phyloP scores from a whole-genome alignment of 2,329 filamentous ascomycete species.

The Parafenestella ontariensis region DNA sequence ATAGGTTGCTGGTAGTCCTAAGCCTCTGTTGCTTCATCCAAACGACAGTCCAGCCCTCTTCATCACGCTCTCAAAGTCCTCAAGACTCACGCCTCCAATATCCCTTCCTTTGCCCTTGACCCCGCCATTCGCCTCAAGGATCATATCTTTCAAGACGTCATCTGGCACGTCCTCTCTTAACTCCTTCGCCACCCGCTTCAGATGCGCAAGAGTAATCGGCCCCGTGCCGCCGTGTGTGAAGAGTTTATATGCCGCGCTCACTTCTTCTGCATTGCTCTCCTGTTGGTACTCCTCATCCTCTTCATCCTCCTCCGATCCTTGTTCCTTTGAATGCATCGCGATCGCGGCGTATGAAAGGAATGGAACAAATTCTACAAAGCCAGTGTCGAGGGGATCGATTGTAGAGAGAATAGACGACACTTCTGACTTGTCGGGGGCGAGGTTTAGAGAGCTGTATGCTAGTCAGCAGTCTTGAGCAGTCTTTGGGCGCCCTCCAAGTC shows the following conservation, averaged over 20 bases:
- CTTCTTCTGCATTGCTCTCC: conserved; percentile 64
- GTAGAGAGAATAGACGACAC: conserved; percentile 78
- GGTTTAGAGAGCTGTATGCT: conserved; percentile 74
- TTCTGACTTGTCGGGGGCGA: conserved; percentile 70
- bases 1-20: neutral
- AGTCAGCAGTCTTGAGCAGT: conserved; percentile 5
- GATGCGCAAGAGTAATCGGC: conserved; percentile 79
- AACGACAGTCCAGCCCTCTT: conserved; percentile 77
- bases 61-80: conserved; percentile 90
- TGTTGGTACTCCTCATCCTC: conserved; percentile 41
- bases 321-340: conserved; percentile 67
- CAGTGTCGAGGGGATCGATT: conserved; percentile 82
- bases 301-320: conserved; percentile 51
- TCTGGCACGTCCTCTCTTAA: conserved; percentile 87
- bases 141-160: conserved; percentile 88
- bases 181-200: conserved; percentile 79
- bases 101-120: conserved; percentile 63
- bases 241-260: conserved; percentile 80
- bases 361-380: conserved; percentile 77
- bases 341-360: conserved; percentile 90
- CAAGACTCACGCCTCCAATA: conserved; percentile 70
- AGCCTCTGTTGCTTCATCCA: conserved; percentile 58
- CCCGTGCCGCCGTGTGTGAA: conserved; percentile 69
- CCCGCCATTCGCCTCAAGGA: conserved; percentile 89
- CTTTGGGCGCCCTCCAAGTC: neutral